These are phyloP conservation scores for Sporothrix inflata DNA, from an alignment of 2,329 filamentous ascomycete species.

Conservation along the genomic window DNA sequence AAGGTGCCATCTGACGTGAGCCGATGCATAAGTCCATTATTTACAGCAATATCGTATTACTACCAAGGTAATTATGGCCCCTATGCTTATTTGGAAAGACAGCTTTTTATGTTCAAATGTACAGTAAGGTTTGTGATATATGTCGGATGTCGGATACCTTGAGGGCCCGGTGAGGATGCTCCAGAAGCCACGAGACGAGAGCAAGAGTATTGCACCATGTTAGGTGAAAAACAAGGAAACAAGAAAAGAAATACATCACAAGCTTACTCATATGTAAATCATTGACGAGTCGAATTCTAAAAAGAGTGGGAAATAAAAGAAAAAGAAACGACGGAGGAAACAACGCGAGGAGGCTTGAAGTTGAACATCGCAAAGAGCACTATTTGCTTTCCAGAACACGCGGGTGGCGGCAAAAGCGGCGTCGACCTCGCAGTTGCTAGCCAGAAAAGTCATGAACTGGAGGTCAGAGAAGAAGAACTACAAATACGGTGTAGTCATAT, in stretches of 20 bases:
- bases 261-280: too few species aligned
- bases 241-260: neutral
- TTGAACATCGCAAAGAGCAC: neutral
- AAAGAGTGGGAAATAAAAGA: neutral
- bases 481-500: neutral
- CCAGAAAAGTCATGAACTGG: neutral
- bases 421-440: neutral
- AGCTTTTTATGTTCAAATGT: too few species aligned
- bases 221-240: neutral
- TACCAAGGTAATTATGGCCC: too few species aligned
- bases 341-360: neutral
- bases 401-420: neutral
- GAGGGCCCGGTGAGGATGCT: neutral
- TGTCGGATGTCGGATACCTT: neutral
- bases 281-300: neutral
- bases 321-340: neutral
- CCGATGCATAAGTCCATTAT: neutral
- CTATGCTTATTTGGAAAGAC: too few species aligned
- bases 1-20: constrained; percentile 6
- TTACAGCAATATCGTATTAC: neutral
- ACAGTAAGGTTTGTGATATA: too few species aligned
- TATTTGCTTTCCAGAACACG: neutral
- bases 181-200: neutral
- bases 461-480: neutral
- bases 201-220: neutral